These are phyloP conservation scores for Phytophthora litchii DNA, from an alignment of 352 stramenopile genomes.

Conservation along the genomic window DNA sequence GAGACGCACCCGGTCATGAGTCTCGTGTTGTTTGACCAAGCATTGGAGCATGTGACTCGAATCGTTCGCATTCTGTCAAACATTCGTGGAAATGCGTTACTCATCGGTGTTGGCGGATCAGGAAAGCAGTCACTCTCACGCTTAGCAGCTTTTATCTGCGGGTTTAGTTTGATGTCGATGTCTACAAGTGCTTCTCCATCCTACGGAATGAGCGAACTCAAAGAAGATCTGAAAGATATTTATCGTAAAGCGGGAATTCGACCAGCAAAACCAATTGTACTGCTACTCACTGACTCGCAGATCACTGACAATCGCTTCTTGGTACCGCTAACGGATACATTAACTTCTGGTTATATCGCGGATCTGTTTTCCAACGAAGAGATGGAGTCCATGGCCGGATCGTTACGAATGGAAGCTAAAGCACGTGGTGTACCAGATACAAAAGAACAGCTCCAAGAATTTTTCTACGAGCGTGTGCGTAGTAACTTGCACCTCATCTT, in stretches of 20 bases:
- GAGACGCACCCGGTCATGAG: conserved; percentile 93
- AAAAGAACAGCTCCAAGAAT: conserved; percentile 89
- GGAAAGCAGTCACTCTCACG: conserved; percentile 93
- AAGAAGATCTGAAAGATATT: conserved; percentile 90
- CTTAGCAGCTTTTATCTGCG: conserved; percentile 89
- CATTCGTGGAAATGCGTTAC: conserved; percentile 79
- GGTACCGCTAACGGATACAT: conserved; percentile 87
- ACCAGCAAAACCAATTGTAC: conserved; percentile 83
- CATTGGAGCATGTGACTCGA: conserved; percentile 87
- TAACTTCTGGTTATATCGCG: conserved; percentile 75
- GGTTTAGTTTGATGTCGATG: conserved; percentile 72
- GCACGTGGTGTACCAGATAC: conserved; percentile 86
- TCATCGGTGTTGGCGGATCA: conserved; percentile 85
- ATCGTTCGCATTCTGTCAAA: conserved; percentile 88
- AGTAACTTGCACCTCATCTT: conserved; percentile 89
- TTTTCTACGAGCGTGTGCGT: conserved; percentile 90
- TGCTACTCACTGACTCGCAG: conserved; percentile 91
- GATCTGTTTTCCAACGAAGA: conserved; percentile 91
- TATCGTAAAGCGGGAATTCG: conserved; percentile 88
- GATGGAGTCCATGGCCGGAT: conserved; percentile 84
- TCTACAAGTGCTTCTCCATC: conserved; percentile 53
- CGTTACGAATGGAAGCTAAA: conserved; percentile 85
- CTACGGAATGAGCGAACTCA: conserved; percentile 83
- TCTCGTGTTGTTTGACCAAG: conserved; percentile 92
- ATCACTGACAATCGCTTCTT: conserved; percentile 88